Evolutionary conservation across 768 basidiomycete genomes (phyloP).

Genomic region (Macrolepiota albuminosa): DNA sequence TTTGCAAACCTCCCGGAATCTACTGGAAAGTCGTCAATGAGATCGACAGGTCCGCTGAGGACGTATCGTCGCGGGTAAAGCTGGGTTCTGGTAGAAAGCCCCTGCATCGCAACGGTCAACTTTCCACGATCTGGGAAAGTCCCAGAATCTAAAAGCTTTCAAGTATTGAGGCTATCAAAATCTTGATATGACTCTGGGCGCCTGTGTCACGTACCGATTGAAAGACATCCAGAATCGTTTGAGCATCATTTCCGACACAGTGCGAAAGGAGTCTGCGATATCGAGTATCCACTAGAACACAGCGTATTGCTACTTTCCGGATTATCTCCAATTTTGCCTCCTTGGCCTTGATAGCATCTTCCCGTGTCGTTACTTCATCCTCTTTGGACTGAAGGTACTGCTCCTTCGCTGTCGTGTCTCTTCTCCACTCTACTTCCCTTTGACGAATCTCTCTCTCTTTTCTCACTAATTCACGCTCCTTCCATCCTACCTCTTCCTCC

Average conservation of each 20-base stretch:
- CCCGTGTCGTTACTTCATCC: too few species aligned
- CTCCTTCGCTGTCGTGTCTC: too few species aligned
- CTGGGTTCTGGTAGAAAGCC: slow-evolving; percentile 6
- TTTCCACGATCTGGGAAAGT: not conserved
- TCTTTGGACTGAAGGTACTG: too few species aligned
- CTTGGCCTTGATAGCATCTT: too few species aligned
- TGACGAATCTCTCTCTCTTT: too few species aligned
- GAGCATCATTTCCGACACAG: not conserved
- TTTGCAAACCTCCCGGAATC: not conserved
- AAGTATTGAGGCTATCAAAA: not conserved
- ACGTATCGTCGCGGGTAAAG: slow-evolving; percentile 2
- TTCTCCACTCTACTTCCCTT: too few species aligned
- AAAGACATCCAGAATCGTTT: slow-evolving; percentile 5
- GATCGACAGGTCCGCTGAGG: not conserved
- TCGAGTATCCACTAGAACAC: not conserved
- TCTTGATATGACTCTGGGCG: not conserved
- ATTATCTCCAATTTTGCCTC: not conserved
- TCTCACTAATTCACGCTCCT: too few species aligned
- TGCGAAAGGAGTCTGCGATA: not conserved
- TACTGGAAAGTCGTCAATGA: not conserved
- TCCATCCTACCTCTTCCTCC: too few species aligned
- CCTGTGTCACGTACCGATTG: not conserved
- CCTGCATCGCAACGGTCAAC: slow-evolving; percentile 3
- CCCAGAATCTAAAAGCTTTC: slow-evolving; percentile 2
- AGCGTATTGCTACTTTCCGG: not conserved